A percentile compares a stretch with the other conserved stretches of the same genome.
These are phyloP conservation scores for Lichtheimia ornata DNA, from an alignment of 371 early-diverging fungal species.

Conservation along the genomic window DNA sequence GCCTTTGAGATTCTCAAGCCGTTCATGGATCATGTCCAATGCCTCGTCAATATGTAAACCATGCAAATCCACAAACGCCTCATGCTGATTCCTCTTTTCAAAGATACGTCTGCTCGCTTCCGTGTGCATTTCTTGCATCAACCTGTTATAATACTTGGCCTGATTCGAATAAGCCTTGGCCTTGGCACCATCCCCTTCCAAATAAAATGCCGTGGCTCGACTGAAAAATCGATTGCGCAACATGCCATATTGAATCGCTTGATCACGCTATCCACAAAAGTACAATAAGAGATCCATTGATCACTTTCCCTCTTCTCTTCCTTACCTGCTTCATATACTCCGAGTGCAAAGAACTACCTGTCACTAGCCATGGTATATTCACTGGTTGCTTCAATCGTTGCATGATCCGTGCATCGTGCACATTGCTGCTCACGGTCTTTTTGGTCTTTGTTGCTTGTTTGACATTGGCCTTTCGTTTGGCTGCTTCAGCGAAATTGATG, in stretches of 20 bases:
- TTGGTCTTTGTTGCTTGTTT: conserved; percentile 1
- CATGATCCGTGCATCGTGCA: conserved; percentile 1
- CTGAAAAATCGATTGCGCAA: conserved; percentile 61
- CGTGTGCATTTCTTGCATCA: conserved; percentile 61
- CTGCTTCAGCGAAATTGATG: conserved; percentile 39
- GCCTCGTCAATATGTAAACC: conserved; percentile 65
- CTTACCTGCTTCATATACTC: conserved; percentile 50
- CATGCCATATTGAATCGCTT: conserved; percentile 59
- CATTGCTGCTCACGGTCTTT: neutral
- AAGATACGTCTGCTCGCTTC: conserved; percentile 62
- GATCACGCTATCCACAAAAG: conserved; percentile 33
- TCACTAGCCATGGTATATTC: conserved; percentile 59
- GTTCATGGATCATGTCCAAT: conserved; percentile 49
- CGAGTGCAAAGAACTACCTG: conserved; percentile 47
- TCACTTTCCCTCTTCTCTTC: neutral
- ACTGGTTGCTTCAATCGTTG: conserved; percentile 39
- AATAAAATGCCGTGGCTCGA: conserved; percentile 55
- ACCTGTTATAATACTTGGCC: conserved; percentile 57
- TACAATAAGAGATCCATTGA: neutral
- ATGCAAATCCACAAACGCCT: conserved; percentile 64
- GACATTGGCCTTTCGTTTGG: conserved; percentile 24
- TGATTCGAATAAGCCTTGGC: conserved; percentile 57
- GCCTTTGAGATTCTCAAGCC: conserved; percentile 43
- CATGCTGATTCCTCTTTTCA: conserved; percentile 48
- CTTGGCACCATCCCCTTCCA: conserved; percentile 55